A percentile compares a stretch with the other conserved stretches of the same genome.
phyloP scores from a whole-genome alignment of 2,329 filamentous ascomycete species.

The Albophoma yamanashiensis region DNA sequence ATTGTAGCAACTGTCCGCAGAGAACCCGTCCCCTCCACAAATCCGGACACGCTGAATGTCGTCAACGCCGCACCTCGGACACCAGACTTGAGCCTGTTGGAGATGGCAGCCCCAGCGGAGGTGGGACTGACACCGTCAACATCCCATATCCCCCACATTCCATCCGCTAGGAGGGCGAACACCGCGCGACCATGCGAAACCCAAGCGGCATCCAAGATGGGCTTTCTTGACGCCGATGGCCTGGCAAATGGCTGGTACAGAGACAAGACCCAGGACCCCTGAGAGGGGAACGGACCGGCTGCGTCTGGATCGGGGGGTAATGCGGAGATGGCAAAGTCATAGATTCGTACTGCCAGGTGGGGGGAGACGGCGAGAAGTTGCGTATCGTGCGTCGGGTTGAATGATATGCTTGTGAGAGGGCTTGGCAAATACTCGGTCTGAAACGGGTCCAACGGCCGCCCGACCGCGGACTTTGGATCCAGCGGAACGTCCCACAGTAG shows the following conservation, averaged over 20 bases:
- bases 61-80: conserved; percentile 48
- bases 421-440: conserved; percentile 48
- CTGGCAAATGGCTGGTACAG: conserved; percentile 47
- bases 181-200: conserved; percentile 49
- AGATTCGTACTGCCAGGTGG: conserved; percentile 47
- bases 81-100: conserved; percentile 39
- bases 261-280: conserved; percentile 55
- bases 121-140: conserved; percentile 46
- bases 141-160: conserved; percentile 60
- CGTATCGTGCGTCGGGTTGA: conserved; percentile 48
- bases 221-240: conserved; percentile 40
- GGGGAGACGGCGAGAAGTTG: conserved; percentile 48
- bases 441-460: conserved; percentile 35
- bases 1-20: conserved; percentile 30
- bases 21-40: conserved; percentile 48
- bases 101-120: conserved; percentile 27
- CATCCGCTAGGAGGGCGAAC: conserved; percentile 47
- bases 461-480: conserved; percentile 22
- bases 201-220: conserved; percentile 53
- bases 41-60: conserved; percentile 45
- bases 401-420: conserved; percentile 44
- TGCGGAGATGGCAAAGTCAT: conserved; percentile 46
- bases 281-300: conserved; percentile 39
- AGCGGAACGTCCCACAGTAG: conserved; percentile 48
- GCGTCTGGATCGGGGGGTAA: conserved; percentile 40